phyloP scores from a whole-genome alignment of 2,329 filamentous ascomycete genomes.

The Fragosphaeria purpurea region DNA sequence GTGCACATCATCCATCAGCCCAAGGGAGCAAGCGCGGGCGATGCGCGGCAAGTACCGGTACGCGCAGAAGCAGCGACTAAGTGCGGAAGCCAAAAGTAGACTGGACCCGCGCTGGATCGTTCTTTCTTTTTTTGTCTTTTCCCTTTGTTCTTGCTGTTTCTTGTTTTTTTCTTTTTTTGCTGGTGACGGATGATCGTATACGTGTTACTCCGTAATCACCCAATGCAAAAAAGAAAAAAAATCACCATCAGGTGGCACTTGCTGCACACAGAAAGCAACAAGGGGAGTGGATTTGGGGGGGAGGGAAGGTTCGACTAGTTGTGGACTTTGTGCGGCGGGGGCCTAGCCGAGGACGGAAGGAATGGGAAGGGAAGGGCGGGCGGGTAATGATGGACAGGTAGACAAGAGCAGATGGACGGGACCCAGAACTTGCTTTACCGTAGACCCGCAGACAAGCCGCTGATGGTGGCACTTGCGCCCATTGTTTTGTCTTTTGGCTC shows the following conservation, averaged over 20 bases:
- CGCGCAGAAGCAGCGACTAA: constrained; percentile 2
- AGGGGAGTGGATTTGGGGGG: neutral
- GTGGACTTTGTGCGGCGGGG: constrained; percentile 4
- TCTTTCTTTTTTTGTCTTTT: neutral
- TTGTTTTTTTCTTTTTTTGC: neutral
- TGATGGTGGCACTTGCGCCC: constrained; percentile 5
- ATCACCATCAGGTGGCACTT: too few relatives aligned
- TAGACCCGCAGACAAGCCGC: constrained; percentile 1
- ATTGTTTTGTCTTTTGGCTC: constrained; percentile 8
- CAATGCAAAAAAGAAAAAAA: too few relatives aligned
- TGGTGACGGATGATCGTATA: neutral
- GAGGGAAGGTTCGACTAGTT: neutral
- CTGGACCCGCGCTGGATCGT: constrained; percentile 9
- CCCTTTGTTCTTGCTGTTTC: neutral
- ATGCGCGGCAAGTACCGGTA: constrained; percentile 7
- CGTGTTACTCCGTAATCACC: too few relatives aligned
- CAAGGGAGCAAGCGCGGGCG: neutral
- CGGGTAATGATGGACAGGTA: constrained; percentile 10
- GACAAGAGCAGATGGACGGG: neutral
- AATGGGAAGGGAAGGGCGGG: constrained; percentile 7
- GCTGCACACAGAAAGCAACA: too few relatives aligned
- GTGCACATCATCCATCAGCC: neutral
- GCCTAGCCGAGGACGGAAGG: constrained; percentile 13
- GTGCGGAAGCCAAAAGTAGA: constrained; percentile 11
- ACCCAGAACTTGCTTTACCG: neutral